Conservation (phyloP, 2,329 filamentous ascomycete species). For the Anisogramma anomala region DNA sequence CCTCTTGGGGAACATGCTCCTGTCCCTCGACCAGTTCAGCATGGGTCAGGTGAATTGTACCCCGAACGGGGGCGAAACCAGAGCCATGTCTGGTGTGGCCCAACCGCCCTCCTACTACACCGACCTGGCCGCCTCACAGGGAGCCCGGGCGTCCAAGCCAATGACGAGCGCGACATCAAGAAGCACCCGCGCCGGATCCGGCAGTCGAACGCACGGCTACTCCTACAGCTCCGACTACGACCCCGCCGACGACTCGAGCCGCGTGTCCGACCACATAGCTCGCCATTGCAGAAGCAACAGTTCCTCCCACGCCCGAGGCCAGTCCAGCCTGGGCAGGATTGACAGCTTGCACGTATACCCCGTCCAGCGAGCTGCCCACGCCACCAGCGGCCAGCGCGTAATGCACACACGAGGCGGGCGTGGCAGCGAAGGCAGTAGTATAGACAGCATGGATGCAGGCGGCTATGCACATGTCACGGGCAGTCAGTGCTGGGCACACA, state of each 20-base stretch:
- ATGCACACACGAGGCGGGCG: slow-evolving; percentile 47
- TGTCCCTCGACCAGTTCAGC: slow-evolving; percentile 79
- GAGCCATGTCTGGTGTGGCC: slow-evolving; percentile 19
- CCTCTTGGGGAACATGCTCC: slow-evolving; percentile 88
- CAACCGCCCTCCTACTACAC: slow-evolving; percentile 23
- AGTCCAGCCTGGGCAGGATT: slow-evolving; percentile 46
- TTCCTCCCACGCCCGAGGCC: slow-evolving; percentile 53
- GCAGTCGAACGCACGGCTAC: slow-evolving; percentile 29
- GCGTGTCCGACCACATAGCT: slow-evolving; percentile 39
- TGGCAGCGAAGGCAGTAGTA: slow-evolving; percentile 62
- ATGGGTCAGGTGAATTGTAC: slow-evolving; percentile 33
- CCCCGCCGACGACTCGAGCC: slow-evolving; percentile 40
- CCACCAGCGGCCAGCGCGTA: slow-evolving; percentile 25
- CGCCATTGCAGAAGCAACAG: slow-evolving; percentile 66
- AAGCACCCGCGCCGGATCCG: slow-evolving; percentile 10
- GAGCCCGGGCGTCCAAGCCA: slow-evolving; percentile 12
- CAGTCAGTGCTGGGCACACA: slow-evolving; percentile 47
- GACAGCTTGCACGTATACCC: slow-evolving; percentile 47
- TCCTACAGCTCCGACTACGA: slow-evolving; percentile 55
- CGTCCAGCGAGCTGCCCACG: slow-evolving; percentile 25
- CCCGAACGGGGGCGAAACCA: slow-evolving; percentile 15
- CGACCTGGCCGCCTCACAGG: neutral
- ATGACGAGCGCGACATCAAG: slow-evolving; percentile 20
- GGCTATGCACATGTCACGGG: slow-evolving; percentile 47
- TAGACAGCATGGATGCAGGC: slow-evolving; percentile 50